Percentiles rank a stretch among this genome's conserved stretches.
Conservation (phyloP, 163 green algal genomes). For the Trebouxiophyceae sp. region DNA sequence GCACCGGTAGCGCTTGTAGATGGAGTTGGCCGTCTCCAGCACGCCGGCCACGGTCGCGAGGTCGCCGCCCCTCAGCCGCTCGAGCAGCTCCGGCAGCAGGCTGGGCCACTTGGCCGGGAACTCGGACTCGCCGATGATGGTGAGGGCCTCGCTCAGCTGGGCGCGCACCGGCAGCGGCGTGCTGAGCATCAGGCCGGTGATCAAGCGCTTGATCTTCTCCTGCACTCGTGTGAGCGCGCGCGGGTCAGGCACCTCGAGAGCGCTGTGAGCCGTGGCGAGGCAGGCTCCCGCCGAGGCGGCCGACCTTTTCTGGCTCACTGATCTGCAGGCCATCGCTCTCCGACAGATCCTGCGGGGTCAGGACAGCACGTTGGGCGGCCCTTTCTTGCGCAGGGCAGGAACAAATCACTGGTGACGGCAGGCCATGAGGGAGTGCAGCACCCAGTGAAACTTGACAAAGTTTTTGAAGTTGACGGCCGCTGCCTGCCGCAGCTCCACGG, state of each 20-base stretch:
- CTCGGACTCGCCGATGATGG: constrained; percentile 84
- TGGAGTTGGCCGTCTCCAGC: constrained; percentile 82
- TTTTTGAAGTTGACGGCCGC: constrained; percentile 99
- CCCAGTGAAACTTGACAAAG: constrained; percentile 85
- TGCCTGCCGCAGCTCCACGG: constrained; percentile 71
- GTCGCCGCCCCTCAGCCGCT: constrained; percentile 41
- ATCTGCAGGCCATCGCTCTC: too few relatives aligned
- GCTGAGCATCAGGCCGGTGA: constrained; percentile 84
- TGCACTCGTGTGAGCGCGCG: too few relatives aligned
- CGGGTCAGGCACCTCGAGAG: too few relatives aligned
- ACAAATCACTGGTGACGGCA: too few relatives aligned
- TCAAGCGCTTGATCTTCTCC: constrained; percentile 80
- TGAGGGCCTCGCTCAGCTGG: constrained; percentile 91
- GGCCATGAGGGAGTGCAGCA: constrained; percentile 21
- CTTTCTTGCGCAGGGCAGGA: too few relatives aligned
- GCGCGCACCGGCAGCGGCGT: constrained; percentile 64
- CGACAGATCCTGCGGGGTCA: too few relatives aligned
- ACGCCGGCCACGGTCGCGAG: constrained; percentile 42
- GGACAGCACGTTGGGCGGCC: too few relatives aligned
- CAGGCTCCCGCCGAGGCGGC: too few relatives aligned
- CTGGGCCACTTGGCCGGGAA: constrained; percentile 81
- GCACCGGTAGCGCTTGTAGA: constrained; percentile 70
- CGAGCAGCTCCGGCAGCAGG: constrained; percentile 87
- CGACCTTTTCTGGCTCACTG: too few relatives aligned
- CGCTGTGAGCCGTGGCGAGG: too few relatives aligned